Base-by-base conservation (phyloP, 2,329 filamentous ascomycete species). In the Furcasterigmium sp. region DNA sequence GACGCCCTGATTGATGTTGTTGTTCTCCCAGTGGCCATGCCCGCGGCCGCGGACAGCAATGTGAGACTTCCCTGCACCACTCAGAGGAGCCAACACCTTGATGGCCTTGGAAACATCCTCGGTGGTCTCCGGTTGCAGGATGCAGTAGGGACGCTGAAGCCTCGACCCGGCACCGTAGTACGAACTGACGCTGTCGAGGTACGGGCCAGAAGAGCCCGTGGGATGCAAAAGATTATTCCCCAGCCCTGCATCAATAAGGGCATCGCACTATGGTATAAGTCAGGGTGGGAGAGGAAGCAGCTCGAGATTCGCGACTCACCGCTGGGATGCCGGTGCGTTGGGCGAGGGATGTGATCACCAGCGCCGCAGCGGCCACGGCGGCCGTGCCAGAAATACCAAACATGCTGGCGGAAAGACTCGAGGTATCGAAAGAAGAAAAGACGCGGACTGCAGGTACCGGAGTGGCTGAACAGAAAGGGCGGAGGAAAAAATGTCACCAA, bases 41-140 rank as follows among this genome's bases (percentile, higher is more conserved):
- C 73, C 74, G 23, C 73, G 73, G 46, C 71, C 69, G 29, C 69
- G 66, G 14, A 72, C 60, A 3, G 73, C 71, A 43, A 77, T 72
- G 28, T 56, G 53, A 54, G 57, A 62, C 37, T 60, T 48, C 1
- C 53, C 51, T 1, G 53, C 49, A 11, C 53, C 53, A 10, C 48
- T 46, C 5, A 53, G 49, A 1, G 38, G 14, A 13, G 28, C 26
- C 18, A 47, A 30, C 13, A 32, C 25, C 25, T 11, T 37, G 23
- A 47, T 28, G 1, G 39, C 42, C 14, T 19, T 35, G 6, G 46
- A 19, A 7, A 45, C 42, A 3, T 47, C 39, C 15, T 25, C 20
- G 1, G 40, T 39, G 3, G 39, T 45, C 19, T 42, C 36, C 2
- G 46, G 46, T 18, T 47, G 34, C n/a, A 47, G 23, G 5, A 45